Evolutionary conservation across 768 basidiomycete species (phyloP), one percentile per base, ranked within the genome.

Genomic region (Crassisporium funariophilum): DNA sequence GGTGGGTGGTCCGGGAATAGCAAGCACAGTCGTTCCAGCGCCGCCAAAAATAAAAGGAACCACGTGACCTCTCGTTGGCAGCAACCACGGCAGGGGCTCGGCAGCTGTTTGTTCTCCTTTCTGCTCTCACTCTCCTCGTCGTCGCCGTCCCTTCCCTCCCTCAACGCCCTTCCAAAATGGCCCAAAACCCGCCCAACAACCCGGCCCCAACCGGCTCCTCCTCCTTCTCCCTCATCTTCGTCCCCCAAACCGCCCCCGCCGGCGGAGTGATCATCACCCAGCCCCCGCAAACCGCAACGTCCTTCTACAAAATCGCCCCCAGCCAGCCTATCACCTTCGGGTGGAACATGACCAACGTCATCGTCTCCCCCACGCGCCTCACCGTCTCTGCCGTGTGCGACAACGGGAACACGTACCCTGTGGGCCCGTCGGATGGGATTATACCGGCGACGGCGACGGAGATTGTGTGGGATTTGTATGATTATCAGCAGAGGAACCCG

Each of bases 381-480:
- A 95, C 93, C 11, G 75, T 95, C 50, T 81, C 82, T 29, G 93
- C 93, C 21, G 76, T 85, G 35, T 88, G 88, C 66, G 83, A 84
- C 11, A 94, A 95, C 60, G 89, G 89, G 2, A 90, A 89, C 67
- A 94, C 91, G 1, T 98, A 92, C 63, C 81, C 90, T 12, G 88
- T 95, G 7, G 91, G 90, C 2, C 85, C 88, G 0, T 81, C 85
- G 4, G 73, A 86, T 57, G 86, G 88, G 2, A 67, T 84, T 21
- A 79, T 93, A 4, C 72, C 80, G 1, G 92, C 88, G 0, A 82
- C 79, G 0, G 83, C 84, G 24, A 88, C 88, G 5, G 58, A 69
- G 33, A 82, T 88, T 7, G 77, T 84, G 4, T 95, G 94, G 94
- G 89, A 91, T 61, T 65, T 88, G 0, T 92, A 77, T 57, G 71